A percentile compares a stretch with the other conserved stretches of the same genome.
These are phyloP conservation scores for Leccinellum luteum DNA, from an alignment of 768 basidiomycete species.

Conservation along the genomic window DNA sequence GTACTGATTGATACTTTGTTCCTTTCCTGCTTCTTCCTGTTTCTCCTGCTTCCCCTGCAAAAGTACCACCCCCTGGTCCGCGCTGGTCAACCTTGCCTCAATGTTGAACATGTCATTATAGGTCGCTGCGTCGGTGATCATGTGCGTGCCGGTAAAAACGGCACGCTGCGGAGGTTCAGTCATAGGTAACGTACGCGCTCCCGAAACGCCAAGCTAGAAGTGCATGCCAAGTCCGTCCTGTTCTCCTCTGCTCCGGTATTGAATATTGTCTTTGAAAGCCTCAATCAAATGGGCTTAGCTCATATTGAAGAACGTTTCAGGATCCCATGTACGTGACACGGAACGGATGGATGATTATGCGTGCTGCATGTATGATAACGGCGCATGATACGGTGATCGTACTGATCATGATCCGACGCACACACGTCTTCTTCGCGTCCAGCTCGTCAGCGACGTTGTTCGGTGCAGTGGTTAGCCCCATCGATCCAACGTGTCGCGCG, in stretches of 20 bases:
- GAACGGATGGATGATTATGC: neutral
- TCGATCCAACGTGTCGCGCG: neutral
- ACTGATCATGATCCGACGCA: neutral
- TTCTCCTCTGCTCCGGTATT: too few species aligned
- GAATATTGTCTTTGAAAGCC: too few species aligned
- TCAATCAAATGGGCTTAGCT: too few species aligned
- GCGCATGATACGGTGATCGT: neutral
- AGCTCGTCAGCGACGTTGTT: neutral
- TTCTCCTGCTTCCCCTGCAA: neutral
- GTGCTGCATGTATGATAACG: neutral
- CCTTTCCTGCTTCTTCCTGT: neutral
- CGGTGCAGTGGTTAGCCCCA: neutral
- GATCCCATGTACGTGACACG: neutral
- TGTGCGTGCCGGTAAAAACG: neutral
- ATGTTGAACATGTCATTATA: neutral
- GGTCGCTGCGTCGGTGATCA: neutral
- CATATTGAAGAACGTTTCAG: neutral
- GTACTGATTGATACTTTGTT: neutral
- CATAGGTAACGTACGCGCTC: neutral
- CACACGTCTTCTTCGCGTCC: neutral
- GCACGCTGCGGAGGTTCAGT: neutral
- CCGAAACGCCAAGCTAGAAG: neutral
- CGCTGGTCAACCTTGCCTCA: neutral
- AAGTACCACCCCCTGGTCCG: neutral
- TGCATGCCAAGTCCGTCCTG: too few species aligned